A percentile compares a stretch with the other conserved stretches of the same genome.
phyloP scores from a whole-genome alignment of 441 rosid species.

The Erodium texanum region DNA sequence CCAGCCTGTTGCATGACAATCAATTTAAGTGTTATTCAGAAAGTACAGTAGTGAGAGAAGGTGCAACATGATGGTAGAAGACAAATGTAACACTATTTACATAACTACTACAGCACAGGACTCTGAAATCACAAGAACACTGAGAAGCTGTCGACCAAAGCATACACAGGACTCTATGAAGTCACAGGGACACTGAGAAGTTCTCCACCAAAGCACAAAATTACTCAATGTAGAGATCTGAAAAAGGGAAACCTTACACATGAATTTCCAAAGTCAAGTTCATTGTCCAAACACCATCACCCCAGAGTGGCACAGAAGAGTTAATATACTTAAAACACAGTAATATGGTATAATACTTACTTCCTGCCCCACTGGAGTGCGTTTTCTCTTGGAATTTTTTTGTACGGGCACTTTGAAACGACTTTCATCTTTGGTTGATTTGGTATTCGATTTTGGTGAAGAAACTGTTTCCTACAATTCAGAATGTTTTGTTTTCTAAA shows the following conservation, averaged over 20 bases:
- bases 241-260: neutral
- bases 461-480: constrained; percentile 43
- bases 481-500: constrained; percentile 12
- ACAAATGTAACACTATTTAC: neutral
- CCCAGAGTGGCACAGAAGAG: neutral
- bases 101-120: neutral
- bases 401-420: constrained; percentile 48
- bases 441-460: constrained; percentile 45
- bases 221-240: neutral
- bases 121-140: neutral
- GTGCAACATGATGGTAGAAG: neutral
- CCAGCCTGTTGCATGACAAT: constrained; percentile 48
- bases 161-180: too few relatives aligned
- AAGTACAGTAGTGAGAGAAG: neutral
- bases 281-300: neutral
- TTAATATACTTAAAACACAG: neutral
- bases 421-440: constrained; percentile 40
- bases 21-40: constrained; percentile 15
- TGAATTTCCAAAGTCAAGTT: neutral
- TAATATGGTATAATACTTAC: constrained; percentile 26
- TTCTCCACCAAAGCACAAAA: neutral
- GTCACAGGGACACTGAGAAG: neutral
- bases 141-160: neutral
- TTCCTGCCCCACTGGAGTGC: constrained; percentile 39
- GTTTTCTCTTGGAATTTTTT: constrained; percentile 55